A percentile compares a stretch with the other conserved stretches of the same genome.
phyloP scores from a whole-genome alignment of 768 basidiomycete genomes.

The Amanita pseudoporphyria region DNA sequence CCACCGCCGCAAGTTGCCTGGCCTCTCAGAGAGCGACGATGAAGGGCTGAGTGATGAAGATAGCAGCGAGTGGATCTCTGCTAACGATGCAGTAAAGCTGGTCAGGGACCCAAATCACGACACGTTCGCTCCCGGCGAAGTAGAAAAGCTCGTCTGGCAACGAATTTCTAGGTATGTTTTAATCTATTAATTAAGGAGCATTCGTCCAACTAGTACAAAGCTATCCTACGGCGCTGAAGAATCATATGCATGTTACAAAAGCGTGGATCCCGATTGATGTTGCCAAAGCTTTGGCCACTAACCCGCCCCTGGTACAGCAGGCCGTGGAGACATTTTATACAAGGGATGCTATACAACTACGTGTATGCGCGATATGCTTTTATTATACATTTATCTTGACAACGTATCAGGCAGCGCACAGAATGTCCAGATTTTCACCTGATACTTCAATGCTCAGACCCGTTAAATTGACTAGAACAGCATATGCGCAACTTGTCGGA shows the following conservation, averaged over 20 bases:
- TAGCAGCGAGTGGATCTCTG: slow-evolving; percentile 42
- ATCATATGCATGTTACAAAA: slow-evolving; percentile 69
- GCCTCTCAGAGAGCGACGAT: slow-evolving; percentile 37
- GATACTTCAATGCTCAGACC: slow-evolving; percentile 47
- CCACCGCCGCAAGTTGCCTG: slow-evolving; percentile 34
- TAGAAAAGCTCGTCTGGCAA: slow-evolving; percentile 62
- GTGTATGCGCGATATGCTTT: slow-evolving; percentile 39
- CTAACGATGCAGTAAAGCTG: slow-evolving; percentile 53
- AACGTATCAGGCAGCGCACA: slow-evolving; percentile 59
- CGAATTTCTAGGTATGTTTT: slow-evolving; percentile 52
- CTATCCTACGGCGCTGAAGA: slow-evolving; percentile 57
- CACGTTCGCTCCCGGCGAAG: slow-evolving; percentile 49
- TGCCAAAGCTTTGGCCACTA: slow-evolving; percentile 54
- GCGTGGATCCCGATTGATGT: slow-evolving; percentile 77
- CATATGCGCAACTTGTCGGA: slow-evolving; percentile 87
- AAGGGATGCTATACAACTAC: slow-evolving; percentile 81
- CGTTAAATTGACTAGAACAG: slow-evolving; percentile 77
- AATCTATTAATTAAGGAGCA: background rate
- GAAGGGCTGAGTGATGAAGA: slow-evolving; percentile 30
- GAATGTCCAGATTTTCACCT: slow-evolving; percentile 87
- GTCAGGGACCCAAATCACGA: slow-evolving; percentile 42
- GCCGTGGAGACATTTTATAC: slow-evolving; percentile 94
- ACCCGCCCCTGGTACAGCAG: slow-evolving; percentile 70
- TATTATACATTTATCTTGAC: background rate
- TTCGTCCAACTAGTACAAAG: slow-evolving; percentile 23